phyloP scores from a whole-genome alignment of 2,329 filamentous ascomycete species.

The Tolypocladium paradoxum region DNA sequence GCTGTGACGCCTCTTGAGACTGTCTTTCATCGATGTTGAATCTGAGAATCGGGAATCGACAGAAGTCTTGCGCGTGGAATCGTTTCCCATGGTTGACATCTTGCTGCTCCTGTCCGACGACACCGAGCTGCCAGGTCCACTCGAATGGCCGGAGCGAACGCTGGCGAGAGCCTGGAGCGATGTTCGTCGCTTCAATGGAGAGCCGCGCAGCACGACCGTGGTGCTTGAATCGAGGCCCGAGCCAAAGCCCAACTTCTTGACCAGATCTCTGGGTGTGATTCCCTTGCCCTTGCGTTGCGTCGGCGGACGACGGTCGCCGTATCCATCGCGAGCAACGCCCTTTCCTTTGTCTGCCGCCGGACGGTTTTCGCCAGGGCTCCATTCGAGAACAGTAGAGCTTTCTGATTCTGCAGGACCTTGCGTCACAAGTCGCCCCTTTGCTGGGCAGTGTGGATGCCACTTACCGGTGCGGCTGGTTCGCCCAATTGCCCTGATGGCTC shows the following conservation, averaged over 20 bases:
- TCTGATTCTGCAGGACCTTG: conserved; percentile 11
- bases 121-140: conserved; percentile 11
- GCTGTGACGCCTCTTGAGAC: conserved; percentile 13
- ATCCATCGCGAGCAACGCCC: neutral
- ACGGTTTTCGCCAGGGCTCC: conserved; percentile 1
- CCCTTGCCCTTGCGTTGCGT: conserved; percentile 8
- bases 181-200: conserved; percentile 10
- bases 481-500: conserved; percentile 21
- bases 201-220: conserved; percentile 16
- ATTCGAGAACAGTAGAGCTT: conserved; percentile 8
- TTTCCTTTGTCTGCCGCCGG: conserved; percentile 6
- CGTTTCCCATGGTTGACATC: conserved; percentile 11
- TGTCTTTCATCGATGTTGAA: conserved; percentile 9
- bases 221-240: conserved; percentile 14
- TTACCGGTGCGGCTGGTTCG: conserved; percentile 16
- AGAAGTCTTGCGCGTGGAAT: conserved; percentile 22
- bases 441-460: neutral
- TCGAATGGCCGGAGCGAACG: conserved; percentile 8
- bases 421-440: neutral
- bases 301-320: neutral
- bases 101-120: conserved; percentile 17
- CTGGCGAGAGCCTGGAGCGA: conserved; percentile 14
- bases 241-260: conserved; percentile 15
- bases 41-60: conserved; percentile 19
- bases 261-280: conserved; percentile 12